A percentile compares a stretch with the other conserved stretches of the same genome.
Conservation (phyloP, 108 stramenopile genomes). For the Poteriospumella lacustris region DNA sequence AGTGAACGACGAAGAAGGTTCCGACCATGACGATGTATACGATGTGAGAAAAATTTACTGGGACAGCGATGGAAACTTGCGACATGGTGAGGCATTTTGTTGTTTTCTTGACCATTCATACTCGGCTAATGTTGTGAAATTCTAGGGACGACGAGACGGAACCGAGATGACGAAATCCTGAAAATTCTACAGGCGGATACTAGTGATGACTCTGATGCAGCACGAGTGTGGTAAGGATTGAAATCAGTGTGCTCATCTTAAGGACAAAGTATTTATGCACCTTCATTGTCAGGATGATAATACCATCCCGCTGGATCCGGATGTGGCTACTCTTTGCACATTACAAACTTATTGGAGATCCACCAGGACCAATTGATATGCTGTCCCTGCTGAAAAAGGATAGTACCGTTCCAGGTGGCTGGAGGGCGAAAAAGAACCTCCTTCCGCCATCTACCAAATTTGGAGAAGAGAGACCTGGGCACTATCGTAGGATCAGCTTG, state of each 20-base stretch:
- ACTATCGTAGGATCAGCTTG: constrained; percentile 2
- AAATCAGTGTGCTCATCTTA: too few relatives aligned
- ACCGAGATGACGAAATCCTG: constrained; percentile 17
- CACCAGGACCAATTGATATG: constrained; percentile 21
- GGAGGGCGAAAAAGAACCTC: background rate
- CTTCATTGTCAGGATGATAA: constrained; percentile 27
- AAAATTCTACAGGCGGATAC: constrained; percentile 9
- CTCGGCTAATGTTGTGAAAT: background rate
- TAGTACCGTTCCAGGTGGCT: constrained; percentile 1
- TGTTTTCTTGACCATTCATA: background rate
- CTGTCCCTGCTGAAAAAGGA: background rate
- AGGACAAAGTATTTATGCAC: background rate
- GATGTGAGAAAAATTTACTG: constrained; percentile 27
- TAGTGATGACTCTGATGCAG: constrained; percentile 1
- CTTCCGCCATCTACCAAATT: constrained; percentile 1
- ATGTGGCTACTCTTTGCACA: constrained; percentile 19
- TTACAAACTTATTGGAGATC: background rate
- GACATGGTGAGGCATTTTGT: background rate
- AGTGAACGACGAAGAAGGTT: background rate
- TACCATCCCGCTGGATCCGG: constrained; percentile 28
- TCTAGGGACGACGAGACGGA: background rate
- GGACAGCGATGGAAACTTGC: constrained; percentile 19
- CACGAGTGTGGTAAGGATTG: too few relatives aligned
- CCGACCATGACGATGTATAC: background rate
- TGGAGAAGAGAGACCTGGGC: constrained; percentile 22